phyloP scores from a whole-genome alignment of 805 yeast genomes.

The Lachancea nothofagi region DNA sequence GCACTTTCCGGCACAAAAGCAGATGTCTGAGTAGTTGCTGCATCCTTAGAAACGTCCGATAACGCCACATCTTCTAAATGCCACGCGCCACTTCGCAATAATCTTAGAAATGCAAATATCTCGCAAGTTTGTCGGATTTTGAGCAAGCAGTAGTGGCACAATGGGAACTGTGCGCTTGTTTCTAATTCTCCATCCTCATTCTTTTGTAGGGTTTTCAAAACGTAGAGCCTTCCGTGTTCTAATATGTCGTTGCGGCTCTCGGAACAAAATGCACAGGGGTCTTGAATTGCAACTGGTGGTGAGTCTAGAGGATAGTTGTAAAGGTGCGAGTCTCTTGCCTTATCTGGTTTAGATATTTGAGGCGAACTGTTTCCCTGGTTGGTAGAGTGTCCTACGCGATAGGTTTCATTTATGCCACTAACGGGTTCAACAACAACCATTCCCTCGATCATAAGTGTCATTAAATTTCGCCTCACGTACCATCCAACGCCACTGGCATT shows the following conservation, averaged over 20 bases:
- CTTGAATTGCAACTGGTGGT: conserved; percentile 69
- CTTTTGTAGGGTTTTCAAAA: conserved; percentile 45
- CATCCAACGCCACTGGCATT: conserved; percentile 58
- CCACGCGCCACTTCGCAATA: conserved; percentile 56
- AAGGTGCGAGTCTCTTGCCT: conserved; percentile 32
- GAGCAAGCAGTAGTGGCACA: conserved; percentile 77
- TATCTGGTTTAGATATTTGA: not conserved
- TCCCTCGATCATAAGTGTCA: conserved; percentile 70
- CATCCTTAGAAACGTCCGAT: conserved; percentile 14
- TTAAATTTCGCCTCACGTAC: conserved; percentile 55
- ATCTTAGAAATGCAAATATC: conserved; percentile 67
- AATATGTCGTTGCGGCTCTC: conserved; percentile 65
- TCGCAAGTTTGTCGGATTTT: conserved; percentile 81
- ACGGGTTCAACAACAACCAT: conserved; percentile 81
- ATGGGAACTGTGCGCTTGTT: conserved; percentile 46
- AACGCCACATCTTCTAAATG: conserved; percentile 42
- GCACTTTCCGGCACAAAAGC: conserved; percentile 1
- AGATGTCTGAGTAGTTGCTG: conserved; percentile 18
- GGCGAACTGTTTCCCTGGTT: not conserved
- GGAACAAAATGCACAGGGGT: conserved; percentile 80
- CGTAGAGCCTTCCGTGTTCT: conserved; percentile 74
- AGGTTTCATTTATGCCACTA: conserved; percentile 72
- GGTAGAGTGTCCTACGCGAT: conserved; percentile 37
- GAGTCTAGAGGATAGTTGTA: conserved; percentile 42
- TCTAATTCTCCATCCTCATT: conserved; percentile 29